Evolutionary conservation across 129 eudicot species (phyloP), one percentile per base, ranked within the genome.

Genomic region (Ambrosia artemisiifolia): DNA sequence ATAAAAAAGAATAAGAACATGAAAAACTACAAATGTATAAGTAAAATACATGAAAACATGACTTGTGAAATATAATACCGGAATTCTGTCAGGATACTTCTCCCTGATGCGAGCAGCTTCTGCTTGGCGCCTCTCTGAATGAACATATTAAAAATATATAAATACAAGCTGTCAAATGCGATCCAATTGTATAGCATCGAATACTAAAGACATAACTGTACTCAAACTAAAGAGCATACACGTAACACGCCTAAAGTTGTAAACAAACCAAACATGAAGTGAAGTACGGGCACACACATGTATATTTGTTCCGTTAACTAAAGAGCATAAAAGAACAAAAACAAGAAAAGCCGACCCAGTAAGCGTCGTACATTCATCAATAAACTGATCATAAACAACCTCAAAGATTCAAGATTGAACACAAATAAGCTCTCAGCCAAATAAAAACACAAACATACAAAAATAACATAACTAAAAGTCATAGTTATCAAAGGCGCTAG

Each of bases 41-140:
- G 1, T 19, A 34, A 18, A 40, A 1, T 40, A 65, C 18, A 3
- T 1, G 18, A 50, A 7, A 44, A 44, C 34, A 63, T 44, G 18
- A 60, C 32, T 38, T 61, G 49, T n/a, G 5, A 9, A 40, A 56
- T 50, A 30, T 4, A 6, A n/a, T 93, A 93, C 98, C 82, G 98
- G 98, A 35, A 90, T 93, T 83, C 96, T 76, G 76, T 93, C 96
- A 0, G 98, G 96, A 59, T 93, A 93, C 83, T 93, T 93, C 82
- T 93, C 98, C 85, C 98, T 87, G 78, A 93, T 93, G 14, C 98
- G 96, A 65, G 90, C 87, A 90, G 98, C 95, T 88, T 93, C 98
- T 18, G 96, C 96, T 78, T 90, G 96, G 54, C 98, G 86, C 82
- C 95, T 88, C 76, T 93, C 96, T 93, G 85, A 28, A 73, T 19